Conservation (phyloP, 768 basidiomycete species). For the Boletus tylopilopsis region DNA sequence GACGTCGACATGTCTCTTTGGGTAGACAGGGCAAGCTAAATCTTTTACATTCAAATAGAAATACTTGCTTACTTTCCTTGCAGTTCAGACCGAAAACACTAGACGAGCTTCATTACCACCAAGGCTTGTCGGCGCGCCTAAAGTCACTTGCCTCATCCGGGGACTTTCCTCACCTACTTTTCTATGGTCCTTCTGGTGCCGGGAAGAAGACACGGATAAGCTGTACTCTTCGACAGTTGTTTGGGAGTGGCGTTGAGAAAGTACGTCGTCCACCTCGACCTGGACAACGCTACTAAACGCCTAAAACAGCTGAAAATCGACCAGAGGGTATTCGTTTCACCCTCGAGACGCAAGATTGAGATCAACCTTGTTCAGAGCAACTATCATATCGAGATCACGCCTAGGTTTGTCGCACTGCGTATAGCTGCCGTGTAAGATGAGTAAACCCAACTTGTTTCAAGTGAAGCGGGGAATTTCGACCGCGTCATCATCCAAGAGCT, state of each 20-base stretch:
- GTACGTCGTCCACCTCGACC: slow-evolving; percentile 37
- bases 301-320: slow-evolving; percentile 85
- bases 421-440: not conserved
- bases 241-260: slow-evolving; percentile 91
- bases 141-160: slow-evolving; percentile 80
- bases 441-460: slow-evolving; percentile 31
- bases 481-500: slow-evolving; percentile 95
- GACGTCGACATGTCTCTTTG: slow-evolving; percentile 54
- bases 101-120: slow-evolving; percentile 86
- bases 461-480: slow-evolving; percentile 95
- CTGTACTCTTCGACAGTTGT: slow-evolving; percentile 83
- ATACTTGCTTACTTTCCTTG: not conserved
- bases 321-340: slow-evolving; percentile 92
- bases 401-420: slow-evolving; percentile 56
- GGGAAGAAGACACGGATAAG: slow-evolving; percentile 98
- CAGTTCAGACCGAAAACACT: slow-evolving; percentile 86
- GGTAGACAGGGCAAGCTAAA: slow-evolving; percentile 47
- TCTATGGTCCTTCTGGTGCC: slow-evolving; percentile 95
- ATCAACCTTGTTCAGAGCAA: slow-evolving; percentile 98
- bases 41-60: not conserved
- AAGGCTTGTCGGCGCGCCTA: slow-evolving; percentile 72
- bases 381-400: slow-evolving; percentile 96
- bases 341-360: slow-evolving; percentile 90
- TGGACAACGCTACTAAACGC: not conserved
- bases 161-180: slow-evolving; percentile 96